These are phyloP conservation scores for Kazachstania viticola DNA, from an alignment of 805 yeast species.

Conservation along the genomic window DNA sequence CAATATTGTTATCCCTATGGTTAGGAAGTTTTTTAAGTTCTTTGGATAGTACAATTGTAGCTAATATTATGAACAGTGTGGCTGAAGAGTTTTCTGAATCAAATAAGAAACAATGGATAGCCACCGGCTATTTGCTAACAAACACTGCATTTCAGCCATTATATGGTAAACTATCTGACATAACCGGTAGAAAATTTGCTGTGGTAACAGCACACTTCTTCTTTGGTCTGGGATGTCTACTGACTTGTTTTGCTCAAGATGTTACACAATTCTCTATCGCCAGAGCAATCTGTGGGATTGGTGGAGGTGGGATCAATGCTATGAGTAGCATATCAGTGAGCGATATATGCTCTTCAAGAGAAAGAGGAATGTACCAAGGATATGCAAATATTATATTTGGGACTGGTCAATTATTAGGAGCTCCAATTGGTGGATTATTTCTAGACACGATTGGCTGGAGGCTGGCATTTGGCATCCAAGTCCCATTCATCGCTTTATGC, in stretches of 20 bases:
- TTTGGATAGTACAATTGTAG: constrained; percentile 36
- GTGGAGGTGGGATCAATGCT: constrained; percentile 82
- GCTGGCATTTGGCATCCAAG: constrained; percentile 38
- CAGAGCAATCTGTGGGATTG: constrained; percentile 70
- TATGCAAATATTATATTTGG: constrained; percentile 68
- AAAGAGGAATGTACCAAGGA: constrained; percentile 77
- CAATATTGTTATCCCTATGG: constrained; percentile 32
- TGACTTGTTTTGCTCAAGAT: constrained; percentile 29
- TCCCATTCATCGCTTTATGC: constrained; percentile 33
- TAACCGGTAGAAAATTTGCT: constrained; percentile 39
- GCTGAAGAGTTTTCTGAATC: constrained; percentile 40
- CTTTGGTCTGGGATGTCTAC: constrained; percentile 36
- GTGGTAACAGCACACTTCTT: constrained; percentile 31
- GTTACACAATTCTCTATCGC: constrained; percentile 37
- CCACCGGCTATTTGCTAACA: constrained; percentile 50
- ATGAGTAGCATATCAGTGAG: constrained; percentile 65
- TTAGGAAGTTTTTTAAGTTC: constrained; percentile 36
- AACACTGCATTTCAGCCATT: constrained; percentile 59
- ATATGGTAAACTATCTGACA: constrained; percentile 48
- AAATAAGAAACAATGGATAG: constrained; percentile 49
- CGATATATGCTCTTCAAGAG: constrained; percentile 64
- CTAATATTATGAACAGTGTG: constrained; percentile 37
- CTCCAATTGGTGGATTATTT: constrained; percentile 50
- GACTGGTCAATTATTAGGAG: constrained; percentile 64
- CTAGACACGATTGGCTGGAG: constrained; percentile 58